These are phyloP conservation scores for Lasiosphaeris hirsuta DNA, from an alignment of 495 filamentous ascomycete species.

Conservation along the genomic window DNA sequence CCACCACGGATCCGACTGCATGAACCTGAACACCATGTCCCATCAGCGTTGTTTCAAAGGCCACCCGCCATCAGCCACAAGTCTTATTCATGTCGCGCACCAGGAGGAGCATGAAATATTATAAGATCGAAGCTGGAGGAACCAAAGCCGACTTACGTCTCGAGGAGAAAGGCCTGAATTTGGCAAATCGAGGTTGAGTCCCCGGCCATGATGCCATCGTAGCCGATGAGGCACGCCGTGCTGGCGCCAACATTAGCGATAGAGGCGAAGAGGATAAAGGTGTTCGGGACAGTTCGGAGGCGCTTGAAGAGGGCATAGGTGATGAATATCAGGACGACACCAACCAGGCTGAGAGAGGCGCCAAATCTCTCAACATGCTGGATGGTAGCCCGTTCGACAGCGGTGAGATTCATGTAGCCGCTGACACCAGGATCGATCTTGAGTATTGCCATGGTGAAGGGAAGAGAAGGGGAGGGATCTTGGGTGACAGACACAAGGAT, in stretches of 20 bases:
- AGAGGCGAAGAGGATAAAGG: constrained; percentile 77
- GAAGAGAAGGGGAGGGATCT: constrained; percentile 9
- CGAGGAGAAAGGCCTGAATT: constrained; percentile 72
- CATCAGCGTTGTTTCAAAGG: constrained; percentile 3
- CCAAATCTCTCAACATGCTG: constrained; percentile 44
- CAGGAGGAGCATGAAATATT: neutral
- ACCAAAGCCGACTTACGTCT: constrained; percentile 46
- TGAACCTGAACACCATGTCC: constrained; percentile 40
- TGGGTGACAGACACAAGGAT: constrained; percentile 17
- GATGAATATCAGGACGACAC: constrained; percentile 65
- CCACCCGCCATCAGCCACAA: neutral
- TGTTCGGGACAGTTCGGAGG: constrained; percentile 75
- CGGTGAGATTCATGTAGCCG: constrained; percentile 34
- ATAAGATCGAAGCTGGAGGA: neutral
- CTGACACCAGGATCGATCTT: constrained; percentile 16
- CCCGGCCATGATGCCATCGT: constrained; percentile 51
- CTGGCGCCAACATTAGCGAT: constrained; percentile 79
- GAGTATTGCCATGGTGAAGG: constrained; percentile 17
- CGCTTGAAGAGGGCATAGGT: constrained; percentile 59
- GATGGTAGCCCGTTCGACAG: constrained; percentile 28
- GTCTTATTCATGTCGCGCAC: no score
- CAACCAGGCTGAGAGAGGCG: constrained; percentile 61
- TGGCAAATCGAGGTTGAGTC: constrained; percentile 59
- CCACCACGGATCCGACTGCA: constrained; percentile 58
- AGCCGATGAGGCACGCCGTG: constrained; percentile 68